A percentile compares a stretch with the other conserved stretches of the same genome.
phyloP scores from a whole-genome alignment of 2,329 filamentous ascomycete species.

The Chaetomiaceae sp. region DNA sequence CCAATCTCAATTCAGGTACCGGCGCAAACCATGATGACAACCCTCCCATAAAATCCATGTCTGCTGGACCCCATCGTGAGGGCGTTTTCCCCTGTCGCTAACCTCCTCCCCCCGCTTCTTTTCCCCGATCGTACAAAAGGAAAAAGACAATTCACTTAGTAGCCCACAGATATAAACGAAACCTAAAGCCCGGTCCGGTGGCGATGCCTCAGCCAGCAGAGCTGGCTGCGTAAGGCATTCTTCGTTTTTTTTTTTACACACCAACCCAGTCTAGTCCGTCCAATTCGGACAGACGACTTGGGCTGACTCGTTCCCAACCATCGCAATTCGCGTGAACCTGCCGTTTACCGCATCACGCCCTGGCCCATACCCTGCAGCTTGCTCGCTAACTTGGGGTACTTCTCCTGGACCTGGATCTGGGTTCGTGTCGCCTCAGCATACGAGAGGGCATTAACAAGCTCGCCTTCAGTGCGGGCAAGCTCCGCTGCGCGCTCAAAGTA shows the following conservation, averaged over 20 bases:
- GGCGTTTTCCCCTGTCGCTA: not conserved
- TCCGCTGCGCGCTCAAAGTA: slow-evolving; percentile 97
- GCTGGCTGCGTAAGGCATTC: not conserved
- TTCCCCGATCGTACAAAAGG: slow-evolving; percentile 8
- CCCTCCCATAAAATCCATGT: not conserved
- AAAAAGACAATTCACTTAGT: not conserved
- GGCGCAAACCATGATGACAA: slow-evolving; percentile 4
- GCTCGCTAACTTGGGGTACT: slow-evolving; percentile 74
- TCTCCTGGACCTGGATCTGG: slow-evolving; percentile 86
- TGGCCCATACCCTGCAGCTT: slow-evolving; percentile 58
- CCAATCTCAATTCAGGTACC: slow-evolving; percentile 9
- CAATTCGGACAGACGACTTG: not conserved
- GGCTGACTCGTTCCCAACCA: not conserved
- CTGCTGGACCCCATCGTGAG: not conserved
- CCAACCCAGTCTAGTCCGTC: not conserved
- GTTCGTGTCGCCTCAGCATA: slow-evolving; percentile 97
- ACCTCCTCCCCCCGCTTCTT: not conserved
- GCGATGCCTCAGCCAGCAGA: not conserved
- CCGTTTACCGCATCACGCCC: slow-evolving; percentile 28
- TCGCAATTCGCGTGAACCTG: not conserved
- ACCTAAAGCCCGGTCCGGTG: not conserved
- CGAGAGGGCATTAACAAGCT: slow-evolving; percentile 92
- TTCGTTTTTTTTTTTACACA: not conserved
- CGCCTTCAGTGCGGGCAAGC: slow-evolving; percentile 86
- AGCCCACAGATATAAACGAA: not conserved